Base-by-base conservation (phyloP, 2,329 filamentous ascomycete species). In the Aplosporella prunicola region DNA sequence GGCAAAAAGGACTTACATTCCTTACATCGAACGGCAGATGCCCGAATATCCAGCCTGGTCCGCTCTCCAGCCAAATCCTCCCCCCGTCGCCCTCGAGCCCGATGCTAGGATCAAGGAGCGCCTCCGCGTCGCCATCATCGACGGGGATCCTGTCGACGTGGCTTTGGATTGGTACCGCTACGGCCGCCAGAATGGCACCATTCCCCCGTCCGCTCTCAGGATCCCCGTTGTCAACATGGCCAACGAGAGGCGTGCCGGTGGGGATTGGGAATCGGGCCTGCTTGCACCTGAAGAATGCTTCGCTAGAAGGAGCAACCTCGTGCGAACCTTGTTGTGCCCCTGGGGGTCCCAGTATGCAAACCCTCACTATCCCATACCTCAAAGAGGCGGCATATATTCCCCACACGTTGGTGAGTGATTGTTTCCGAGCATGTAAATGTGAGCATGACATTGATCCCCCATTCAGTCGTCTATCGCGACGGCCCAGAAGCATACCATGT, bases 201-300 rank as follows among this genome's bases (percentile, higher is more conserved):
- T 31, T 10, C 11, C 43, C 10, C 26, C 18, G 9, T 26, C 18
- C 14, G 28, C 35, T 9, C 57, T 62, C 3, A 22, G 27, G 10
- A 70, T 83, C 39, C 76, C 79, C 0, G 78, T 84, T 41, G 74
- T 85, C 44, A 84, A 80, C 47, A 73, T 77, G 39, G 82, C 82
- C 32, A 84, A 87, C 59, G 82, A 87, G 55, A 82, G 80, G 52
- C 69, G 80, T 24, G 71, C 82, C 1, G 82, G 82, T 8, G 82
- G 82, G n/a, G 81, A 87, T 53, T 88, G 82, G 82, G 81, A 86
- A 49, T 80, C 66, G 23, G 72, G 71, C 8, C 62, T 72, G 9
- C 67, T 73, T 47, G 75, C 75, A 20, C 77, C 76, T 35, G 78
- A 82, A 61, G 82, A 87, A 58, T 79, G 79, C 46, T 71, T 88